Conservation (phyloP, 441 rosid genomes). For the Mallotus japonicus region DNA sequence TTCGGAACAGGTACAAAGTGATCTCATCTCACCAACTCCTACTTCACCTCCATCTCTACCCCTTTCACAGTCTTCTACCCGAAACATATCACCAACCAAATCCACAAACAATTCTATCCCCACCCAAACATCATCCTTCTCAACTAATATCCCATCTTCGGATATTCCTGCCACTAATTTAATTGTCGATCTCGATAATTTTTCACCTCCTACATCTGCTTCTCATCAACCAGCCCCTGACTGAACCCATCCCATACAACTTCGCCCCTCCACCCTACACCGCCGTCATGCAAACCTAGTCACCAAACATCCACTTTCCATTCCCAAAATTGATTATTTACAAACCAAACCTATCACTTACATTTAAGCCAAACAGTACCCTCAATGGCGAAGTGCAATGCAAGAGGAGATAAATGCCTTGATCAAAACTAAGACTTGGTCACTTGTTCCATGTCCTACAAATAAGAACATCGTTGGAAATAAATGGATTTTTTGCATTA, state of each 20-base stretch:
- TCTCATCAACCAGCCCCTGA: background rate
- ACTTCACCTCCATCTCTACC: too few relatives aligned
- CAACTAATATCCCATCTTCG: background rate
- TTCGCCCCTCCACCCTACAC: background rate
- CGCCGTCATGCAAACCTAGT: background rate
- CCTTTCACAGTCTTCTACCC: too few relatives aligned
- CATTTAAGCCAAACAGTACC: background rate
- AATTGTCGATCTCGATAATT: background rate
- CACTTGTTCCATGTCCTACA: too few relatives aligned
- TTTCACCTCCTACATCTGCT: background rate
- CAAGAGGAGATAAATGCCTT: background rate
- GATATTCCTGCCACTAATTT: background rate
- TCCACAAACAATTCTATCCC: background rate
- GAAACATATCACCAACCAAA: too few relatives aligned
- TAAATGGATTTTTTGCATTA: too few relatives aligned
- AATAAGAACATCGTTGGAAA: too few relatives aligned
- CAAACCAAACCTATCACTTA: background rate
- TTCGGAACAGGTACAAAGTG: background rate
- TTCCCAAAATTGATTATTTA: background rate
- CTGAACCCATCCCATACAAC: background rate
- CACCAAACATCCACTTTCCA: background rate
- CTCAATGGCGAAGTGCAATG: background rate
- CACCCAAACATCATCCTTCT: background rate
- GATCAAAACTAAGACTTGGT: background rate
- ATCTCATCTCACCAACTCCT: background rate